phyloP scores from a whole-genome alignment of 2,329 filamentous ascomycete genomes.

The Aspergillus arachidicola region DNA sequence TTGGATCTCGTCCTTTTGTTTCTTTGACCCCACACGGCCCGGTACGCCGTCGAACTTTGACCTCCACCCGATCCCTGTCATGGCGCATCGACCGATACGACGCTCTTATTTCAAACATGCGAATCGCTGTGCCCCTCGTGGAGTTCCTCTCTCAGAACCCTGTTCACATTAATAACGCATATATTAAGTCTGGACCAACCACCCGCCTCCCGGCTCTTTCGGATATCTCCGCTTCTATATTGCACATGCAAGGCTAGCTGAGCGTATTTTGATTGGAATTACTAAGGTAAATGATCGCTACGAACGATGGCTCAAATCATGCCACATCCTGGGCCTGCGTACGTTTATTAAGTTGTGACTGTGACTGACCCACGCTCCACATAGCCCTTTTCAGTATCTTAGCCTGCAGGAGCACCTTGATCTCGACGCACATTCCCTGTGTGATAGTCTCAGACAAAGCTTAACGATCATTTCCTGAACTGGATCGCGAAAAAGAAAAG shows the following conservation, averaged over 20 bases:
- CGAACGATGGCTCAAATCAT: not conserved
- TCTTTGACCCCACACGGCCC: not conserved
- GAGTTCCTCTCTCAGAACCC: not conserved
- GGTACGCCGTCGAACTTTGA: constrained; percentile 1
- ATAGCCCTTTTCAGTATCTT: not conserved
- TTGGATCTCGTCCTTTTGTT: not conserved
- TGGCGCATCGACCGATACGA: not conserved
- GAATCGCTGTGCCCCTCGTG: not conserved
- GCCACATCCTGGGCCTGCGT: not conserved
- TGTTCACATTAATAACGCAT: not conserved
- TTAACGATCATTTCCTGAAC: not conserved
- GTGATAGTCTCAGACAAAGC: not conserved
- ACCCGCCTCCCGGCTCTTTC: not conserved
- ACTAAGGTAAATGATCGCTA: not conserved
- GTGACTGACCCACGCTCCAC: not conserved
- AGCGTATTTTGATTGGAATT: not conserved
- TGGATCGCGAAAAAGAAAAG: not conserved
- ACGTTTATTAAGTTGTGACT: not conserved
- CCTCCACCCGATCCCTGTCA: constrained; percentile 1
- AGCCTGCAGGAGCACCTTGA: not conserved
- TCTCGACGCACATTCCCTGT: not conserved
- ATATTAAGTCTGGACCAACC: not conserved
- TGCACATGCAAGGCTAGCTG: not conserved
- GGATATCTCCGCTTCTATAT: not conserved
- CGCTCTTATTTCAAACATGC: not conserved